Percentiles rank a stretch among this genome's conserved stretches.
phyloP scores from a whole-genome alignment of 805 yeast genomes.

The Ogataea wickerhamii region DNA sequence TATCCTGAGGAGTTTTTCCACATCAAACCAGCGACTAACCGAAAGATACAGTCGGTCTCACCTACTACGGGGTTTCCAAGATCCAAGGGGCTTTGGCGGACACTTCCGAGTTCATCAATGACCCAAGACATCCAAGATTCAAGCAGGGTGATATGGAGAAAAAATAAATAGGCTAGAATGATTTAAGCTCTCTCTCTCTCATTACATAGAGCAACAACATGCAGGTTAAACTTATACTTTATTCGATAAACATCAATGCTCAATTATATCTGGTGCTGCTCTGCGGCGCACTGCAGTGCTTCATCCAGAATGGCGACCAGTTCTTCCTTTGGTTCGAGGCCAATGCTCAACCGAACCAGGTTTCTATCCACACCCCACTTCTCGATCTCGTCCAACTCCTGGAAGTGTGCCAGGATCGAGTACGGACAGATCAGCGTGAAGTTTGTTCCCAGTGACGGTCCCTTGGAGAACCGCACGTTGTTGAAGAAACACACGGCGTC shows the following conservation, averaged over 20 bases:
- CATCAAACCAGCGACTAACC: constrained; percentile 5
- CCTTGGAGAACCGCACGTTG: constrained; percentile 66
- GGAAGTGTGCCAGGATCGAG: constrained; percentile 79
- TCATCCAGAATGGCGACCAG: constrained; percentile 46
- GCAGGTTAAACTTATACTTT: constrained; percentile 5
- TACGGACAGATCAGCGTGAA: constrained; percentile 89
- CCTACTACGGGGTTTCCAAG: constrained; percentile 69
- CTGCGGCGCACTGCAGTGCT: constrained; percentile 47
- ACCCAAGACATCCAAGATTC: constrained; percentile 95
- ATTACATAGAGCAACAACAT: constrained; percentile 5
- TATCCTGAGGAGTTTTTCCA: constrained; percentile 16
- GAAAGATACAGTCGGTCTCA: constrained; percentile 39
- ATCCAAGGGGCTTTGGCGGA: constrained; percentile 64
- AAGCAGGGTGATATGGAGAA: constrained; percentile 34
- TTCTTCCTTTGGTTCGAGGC: constrained; percentile 69
- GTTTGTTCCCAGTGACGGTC: constrained; percentile 89
- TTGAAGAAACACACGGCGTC: constrained; percentile 76
- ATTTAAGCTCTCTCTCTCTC: constrained; percentile 6
- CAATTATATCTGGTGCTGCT: constrained; percentile 30
- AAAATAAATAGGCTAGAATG: constrained; percentile 22
- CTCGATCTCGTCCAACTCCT: constrained; percentile 73
- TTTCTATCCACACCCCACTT: constrained; percentile 80
- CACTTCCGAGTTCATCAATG: constrained; percentile 81
- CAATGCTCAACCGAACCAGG: constrained; percentile 78
- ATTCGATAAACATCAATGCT: not conserved